Evolutionary conservation across 2,329 filamentous ascomycete genomes (phyloP).

Genomic region (Mycosphaerella arachidis): DNA sequence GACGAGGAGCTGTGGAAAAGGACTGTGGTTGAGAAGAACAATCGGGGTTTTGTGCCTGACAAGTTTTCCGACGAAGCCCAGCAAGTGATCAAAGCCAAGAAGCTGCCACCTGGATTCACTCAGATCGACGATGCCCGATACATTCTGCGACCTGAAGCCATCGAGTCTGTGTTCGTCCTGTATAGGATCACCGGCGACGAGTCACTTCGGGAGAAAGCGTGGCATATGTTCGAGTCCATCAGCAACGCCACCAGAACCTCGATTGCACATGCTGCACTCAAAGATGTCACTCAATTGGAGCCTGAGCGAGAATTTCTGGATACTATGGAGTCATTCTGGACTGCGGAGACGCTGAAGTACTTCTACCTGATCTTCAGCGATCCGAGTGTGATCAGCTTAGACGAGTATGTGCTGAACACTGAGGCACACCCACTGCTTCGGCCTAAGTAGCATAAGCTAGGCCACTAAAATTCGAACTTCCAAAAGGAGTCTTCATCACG

Average conservation of each 20-base stretch:
- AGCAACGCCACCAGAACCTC: constrained; percentile 57
- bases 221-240: constrained; percentile 68
- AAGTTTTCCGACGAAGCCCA: constrained; percentile 13
- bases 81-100: constrained; percentile 39
- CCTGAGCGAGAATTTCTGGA: constrained; percentile 43
- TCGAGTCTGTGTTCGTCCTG: constrained; percentile 76
- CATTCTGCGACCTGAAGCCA: constrained; percentile 71
- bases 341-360: constrained; percentile 59
- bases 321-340: constrained; percentile 71
- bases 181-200: constrained; percentile 67
- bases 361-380: constrained; percentile 61
- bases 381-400: constrained; percentile 55
- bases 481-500: no score
- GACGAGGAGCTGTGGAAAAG: constrained; percentile 43
- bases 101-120: constrained; percentile 54
- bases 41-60: constrained; percentile 10
- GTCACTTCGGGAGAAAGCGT: constrained; percentile 63
- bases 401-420: constrained; percentile 44
- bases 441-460: neutral
- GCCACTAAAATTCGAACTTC: neutral
- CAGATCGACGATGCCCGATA: constrained; percentile 56
- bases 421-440: neutral
- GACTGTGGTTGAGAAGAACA: constrained; percentile 34
- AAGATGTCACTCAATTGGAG: constrained; percentile 56
- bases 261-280: constrained; percentile 61